A percentile compares a stretch with the other conserved stretches of the same genome.
Conservation (phyloP, 1,284 basidiomycete genomes). For the Boletus albobrunnescens region DNA sequence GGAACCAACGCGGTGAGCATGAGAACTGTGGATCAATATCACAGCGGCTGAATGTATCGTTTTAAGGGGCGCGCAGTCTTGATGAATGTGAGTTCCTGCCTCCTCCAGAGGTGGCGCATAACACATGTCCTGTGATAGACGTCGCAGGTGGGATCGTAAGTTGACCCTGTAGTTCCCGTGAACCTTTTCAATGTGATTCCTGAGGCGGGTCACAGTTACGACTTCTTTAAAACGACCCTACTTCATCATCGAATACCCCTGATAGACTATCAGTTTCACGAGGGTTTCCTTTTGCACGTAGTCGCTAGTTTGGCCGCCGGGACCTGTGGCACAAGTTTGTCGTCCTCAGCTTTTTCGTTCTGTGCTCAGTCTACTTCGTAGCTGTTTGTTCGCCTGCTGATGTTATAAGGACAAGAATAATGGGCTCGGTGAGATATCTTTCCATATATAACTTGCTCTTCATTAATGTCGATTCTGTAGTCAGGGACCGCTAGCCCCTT, state of each 20-base stretch:
- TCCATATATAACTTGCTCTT: background rate
- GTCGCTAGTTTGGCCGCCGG: slow-evolving; percentile 68
- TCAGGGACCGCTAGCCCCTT: slow-evolving; percentile 45
- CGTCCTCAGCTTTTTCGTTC: background rate
- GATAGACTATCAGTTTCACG: slow-evolving; percentile 65
- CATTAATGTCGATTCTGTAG: slow-evolving; percentile 32
- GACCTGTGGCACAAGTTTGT: slow-evolving; percentile 81
- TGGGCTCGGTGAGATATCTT: slow-evolving; percentile 58
- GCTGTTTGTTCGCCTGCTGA: slow-evolving; percentile 88
- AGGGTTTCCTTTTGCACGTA: slow-evolving; percentile 64
- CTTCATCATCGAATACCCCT: slow-evolving; percentile 53
- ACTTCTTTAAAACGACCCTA: slow-evolving; percentile 75
- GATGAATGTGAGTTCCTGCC: slow-evolving; percentile 69
- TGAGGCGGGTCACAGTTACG: slow-evolving; percentile 56
- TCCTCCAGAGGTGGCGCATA: background rate
- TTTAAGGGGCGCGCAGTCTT: slow-evolving; percentile 67
- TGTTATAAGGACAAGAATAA: slow-evolving; percentile 75
- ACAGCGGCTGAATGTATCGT: slow-evolving; percentile 5
- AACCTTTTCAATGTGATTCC: slow-evolving; percentile 1
- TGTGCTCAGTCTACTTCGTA: slow-evolving; percentile 28
- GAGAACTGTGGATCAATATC: slow-evolving; percentile 3
- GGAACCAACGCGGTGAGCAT: slow-evolving; percentile 70
- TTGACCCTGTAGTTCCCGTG: slow-evolving; percentile 16
- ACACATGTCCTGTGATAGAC: slow-evolving; percentile 39
- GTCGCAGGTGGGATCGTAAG: slow-evolving; percentile 87